Percentiles rank a stretch among this genome's conserved stretches.
These are phyloP conservation scores for Alternaria postmessia DNA, from an alignment of 2,329 filamentous ascomycete genomes.

Conservation along the genomic window DNA sequence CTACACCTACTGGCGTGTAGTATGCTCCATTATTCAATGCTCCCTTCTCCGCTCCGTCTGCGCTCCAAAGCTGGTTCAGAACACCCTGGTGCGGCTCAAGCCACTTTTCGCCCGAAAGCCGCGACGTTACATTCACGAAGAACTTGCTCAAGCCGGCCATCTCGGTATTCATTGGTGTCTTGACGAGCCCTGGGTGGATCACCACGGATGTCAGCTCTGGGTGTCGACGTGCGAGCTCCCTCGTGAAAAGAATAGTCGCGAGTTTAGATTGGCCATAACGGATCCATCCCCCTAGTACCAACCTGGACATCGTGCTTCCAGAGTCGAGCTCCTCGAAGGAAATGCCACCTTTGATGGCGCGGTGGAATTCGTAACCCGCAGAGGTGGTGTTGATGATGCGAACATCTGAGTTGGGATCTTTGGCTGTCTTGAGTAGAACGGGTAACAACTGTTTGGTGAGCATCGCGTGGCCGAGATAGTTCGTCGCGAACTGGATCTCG, in stretches of 20 bases:
- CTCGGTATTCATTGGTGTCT: slow-evolving; percentile 49
- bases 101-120: not conserved
- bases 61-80: slow-evolving; percentile 51
- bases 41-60: slow-evolving; percentile 33
- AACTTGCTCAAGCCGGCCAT: slow-evolving; percentile 23
- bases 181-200: slow-evolving; percentile 60
- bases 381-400: too few species aligned
- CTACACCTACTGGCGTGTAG: slow-evolving; percentile 41
- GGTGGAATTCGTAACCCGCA: slow-evolving; percentile 29
- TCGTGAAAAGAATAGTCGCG: slow-evolving; percentile 58
- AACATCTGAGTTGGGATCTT: slow-evolving; percentile 26
- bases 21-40: slow-evolving; percentile 50
- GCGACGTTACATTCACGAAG: slow-evolving; percentile 17
- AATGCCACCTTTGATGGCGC: slow-evolving; percentile 38
- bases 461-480: slow-evolving; percentile 60
- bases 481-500: slow-evolving; percentile 61
- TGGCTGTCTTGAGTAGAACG: slow-evolving; percentile 52
- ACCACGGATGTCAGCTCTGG: slow-evolving; percentile 55
- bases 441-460: slow-evolving; percentile 57
- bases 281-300: slow-evolving; percentile 38
- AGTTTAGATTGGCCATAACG: slow-evolving; percentile 62
- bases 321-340: slow-evolving; percentile 30
- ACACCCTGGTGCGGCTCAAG: slow-evolving; percentile 31
- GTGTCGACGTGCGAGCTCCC: slow-evolving; percentile 54
- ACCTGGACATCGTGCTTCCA: slow-evolving; percentile 26